Evolutionary conservation across 768 basidiomycete genomes (phyloP), one percentile per base, ranked within the genome.

Genomic region (Pleurotus sapidus): DNA sequence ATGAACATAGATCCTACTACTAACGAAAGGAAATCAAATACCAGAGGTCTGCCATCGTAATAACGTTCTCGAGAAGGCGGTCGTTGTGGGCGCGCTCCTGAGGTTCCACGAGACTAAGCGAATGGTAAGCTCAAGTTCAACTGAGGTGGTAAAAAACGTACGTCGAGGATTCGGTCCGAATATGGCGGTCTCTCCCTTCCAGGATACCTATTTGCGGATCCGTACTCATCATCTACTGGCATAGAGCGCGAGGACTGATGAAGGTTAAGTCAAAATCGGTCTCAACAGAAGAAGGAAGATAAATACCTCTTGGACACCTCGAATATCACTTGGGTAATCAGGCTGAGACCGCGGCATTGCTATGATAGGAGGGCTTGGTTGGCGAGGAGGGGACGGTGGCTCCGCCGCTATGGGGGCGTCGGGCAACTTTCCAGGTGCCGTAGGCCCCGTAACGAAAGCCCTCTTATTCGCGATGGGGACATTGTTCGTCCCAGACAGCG

Each of bases 401-500:
- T 34, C 30, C 30, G 30, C 9, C 30, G 4, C 9, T 11, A 34
- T 34, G 30, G 30, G 30, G 30, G 30, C 27, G n/a, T 18, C 43
- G 12, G 23, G 15, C 39, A 43, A 14, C 14, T 27, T 53, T n/a
- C 63, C 47, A 25, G 59, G 49, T 14, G 57, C 50, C 53, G 55
- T 60, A 47, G 38, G 46, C 7, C 49, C 61, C 17, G 46, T 30
- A 4, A 54, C 60, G 38, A 40, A 50, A 30, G 58, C 53, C 51
- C 69, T 68, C 25, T 67, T 67, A 49, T 48, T 65, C 12, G 72
- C 72, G 17, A 77, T 73, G 0, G 75, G 76, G n/a, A 74, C 65
- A 40, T 66, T 73, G 55, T 78, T 77, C 0, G 73, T 68, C 2
- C 73, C 73, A 49, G 73, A 73, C 27, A 68, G 65, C 6, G 57